Evolutionary conservation across 345 rosid genomes (phyloP).

Genomic region (Eucalyptus regnans): DNA sequence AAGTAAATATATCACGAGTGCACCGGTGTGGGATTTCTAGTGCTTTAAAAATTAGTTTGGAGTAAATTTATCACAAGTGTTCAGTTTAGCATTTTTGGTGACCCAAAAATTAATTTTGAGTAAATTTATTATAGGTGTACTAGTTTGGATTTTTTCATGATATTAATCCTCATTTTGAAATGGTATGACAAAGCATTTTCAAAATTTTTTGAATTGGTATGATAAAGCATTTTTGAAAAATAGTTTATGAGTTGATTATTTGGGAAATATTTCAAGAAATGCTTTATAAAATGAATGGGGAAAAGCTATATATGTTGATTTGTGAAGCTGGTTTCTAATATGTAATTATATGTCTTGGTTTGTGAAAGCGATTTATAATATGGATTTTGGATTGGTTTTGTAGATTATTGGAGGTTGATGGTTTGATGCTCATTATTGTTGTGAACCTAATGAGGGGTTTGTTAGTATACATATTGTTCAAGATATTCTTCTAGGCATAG

Average conservation of each 20-base stretch:
- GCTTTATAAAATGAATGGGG: background rate
- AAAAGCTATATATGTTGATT: background rate
- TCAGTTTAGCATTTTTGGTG: too few species aligned
- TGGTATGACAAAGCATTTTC: too few species aligned
- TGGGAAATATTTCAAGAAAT: background rate
- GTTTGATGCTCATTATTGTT: background rate
- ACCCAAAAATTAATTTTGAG: too few species aligned
- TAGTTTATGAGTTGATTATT: background rate
- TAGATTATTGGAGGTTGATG: background rate
- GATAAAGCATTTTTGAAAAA: background rate
- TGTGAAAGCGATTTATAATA: background rate
- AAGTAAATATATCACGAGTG: too few species aligned
- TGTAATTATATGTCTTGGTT: background rate
- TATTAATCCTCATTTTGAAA: too few species aligned
- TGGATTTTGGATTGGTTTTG: background rate
- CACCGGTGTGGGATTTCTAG: too few species aligned
- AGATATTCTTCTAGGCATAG: background rate
- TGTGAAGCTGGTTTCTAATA: background rate
- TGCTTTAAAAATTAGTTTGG: too few species aligned
- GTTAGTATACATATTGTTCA: background rate
- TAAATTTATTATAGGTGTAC: too few species aligned
- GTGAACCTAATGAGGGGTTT: background rate
- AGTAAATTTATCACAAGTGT: too few species aligned
- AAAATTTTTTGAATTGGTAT: too few species aligned
- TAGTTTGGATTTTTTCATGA: fast-evolving